Conservation (phyloP, 768 basidiomycete genomes). For the Mycena sanguinolenta region DNA sequence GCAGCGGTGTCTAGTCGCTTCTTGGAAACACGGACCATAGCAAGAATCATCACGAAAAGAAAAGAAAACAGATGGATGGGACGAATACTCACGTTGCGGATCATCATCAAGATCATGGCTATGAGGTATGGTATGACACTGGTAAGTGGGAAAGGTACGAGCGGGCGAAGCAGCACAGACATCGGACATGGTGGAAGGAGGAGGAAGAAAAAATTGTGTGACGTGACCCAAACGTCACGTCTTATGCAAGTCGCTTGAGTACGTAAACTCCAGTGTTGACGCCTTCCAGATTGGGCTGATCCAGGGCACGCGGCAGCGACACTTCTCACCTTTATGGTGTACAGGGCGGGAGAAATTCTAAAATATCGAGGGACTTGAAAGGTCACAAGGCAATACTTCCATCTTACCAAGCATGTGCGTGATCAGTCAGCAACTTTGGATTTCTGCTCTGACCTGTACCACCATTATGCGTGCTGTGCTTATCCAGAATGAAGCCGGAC, state of each 20-base stretch:
- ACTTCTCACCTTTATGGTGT: too few species aligned
- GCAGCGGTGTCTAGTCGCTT: conserved; percentile 93
- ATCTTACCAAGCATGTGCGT: not conserved
- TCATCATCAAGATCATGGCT: conserved; percentile 5
- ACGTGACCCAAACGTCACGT: not conserved
- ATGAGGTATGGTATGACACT: not conserved
- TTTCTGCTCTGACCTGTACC: conserved; percentile 7
- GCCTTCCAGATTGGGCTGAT: not conserved
- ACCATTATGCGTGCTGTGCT: conserved; percentile 81
- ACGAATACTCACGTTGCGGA: conserved; percentile 22
- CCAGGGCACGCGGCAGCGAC: too few species aligned
- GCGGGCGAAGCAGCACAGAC: not conserved
- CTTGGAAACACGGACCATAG: conserved; percentile 99
- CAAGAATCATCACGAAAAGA: conserved; percentile 71
- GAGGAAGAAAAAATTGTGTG: not conserved
- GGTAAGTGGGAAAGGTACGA: not conserved
- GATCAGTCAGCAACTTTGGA: not conserved
- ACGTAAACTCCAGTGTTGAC: not conserved
- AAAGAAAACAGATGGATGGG: conserved; percentile 74
- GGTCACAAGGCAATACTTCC: too few species aligned
- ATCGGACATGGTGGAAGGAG: conserved; percentile 12
- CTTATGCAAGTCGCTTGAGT: not conserved
- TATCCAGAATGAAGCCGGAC: conserved; percentile 81
- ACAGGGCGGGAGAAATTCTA: too few species aligned
- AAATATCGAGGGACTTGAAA: too few species aligned